Conservation (phyloP, 2,329 filamentous ascomycete genomes). For the Botryotinia convoluta region DNA sequence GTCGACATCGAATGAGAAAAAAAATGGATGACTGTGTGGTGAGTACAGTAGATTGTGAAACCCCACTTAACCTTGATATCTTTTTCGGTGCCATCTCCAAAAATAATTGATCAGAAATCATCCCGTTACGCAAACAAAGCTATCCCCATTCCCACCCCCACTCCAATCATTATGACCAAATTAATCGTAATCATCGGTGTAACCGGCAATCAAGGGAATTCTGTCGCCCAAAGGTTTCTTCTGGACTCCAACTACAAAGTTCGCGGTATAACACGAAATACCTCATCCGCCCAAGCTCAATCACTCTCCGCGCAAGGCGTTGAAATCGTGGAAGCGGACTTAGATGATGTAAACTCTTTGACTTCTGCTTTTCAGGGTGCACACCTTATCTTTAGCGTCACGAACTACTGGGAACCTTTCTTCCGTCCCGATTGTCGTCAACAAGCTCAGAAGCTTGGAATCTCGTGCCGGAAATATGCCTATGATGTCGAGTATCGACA, state of each 20-base stretch:
- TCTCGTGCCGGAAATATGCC: slow-evolving; percentile 29
- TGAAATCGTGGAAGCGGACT: slow-evolving; percentile 42
- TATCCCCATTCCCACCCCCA: neutral
- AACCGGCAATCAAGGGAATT: slow-evolving; percentile 42
- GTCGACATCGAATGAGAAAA: neutral
- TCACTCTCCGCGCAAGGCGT: slow-evolving; percentile 44
- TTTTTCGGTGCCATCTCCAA: neutral
- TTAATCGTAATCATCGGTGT: slow-evolving; percentile 13
- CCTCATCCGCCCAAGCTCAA: slow-evolving; percentile 42
- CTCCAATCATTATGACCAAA: slow-evolving; percentile 3
- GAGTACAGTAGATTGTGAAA: neutral
- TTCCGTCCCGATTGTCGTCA: slow-evolving; percentile 7
- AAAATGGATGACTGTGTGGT: neutral
- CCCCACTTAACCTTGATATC: neutral
- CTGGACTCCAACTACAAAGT: slow-evolving; percentile 45
- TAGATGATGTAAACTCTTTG: slow-evolving; percentile 29
- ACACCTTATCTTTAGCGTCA: slow-evolving; percentile 42
- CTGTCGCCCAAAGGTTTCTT: slow-evolving; percentile 47
- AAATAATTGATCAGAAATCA: neutral
- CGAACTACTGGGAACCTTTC: slow-evolving; percentile 36
- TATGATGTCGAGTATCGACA: slow-evolving; percentile 51
- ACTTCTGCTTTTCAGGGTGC: slow-evolving; percentile 40
- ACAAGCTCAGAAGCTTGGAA: slow-evolving; percentile 38
- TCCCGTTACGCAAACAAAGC: neutral
- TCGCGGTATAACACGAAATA: slow-evolving; percentile 49